phyloP scores from a whole-genome alignment of 2,329 filamentous ascomycete species.

The Onygena corvina region DNA sequence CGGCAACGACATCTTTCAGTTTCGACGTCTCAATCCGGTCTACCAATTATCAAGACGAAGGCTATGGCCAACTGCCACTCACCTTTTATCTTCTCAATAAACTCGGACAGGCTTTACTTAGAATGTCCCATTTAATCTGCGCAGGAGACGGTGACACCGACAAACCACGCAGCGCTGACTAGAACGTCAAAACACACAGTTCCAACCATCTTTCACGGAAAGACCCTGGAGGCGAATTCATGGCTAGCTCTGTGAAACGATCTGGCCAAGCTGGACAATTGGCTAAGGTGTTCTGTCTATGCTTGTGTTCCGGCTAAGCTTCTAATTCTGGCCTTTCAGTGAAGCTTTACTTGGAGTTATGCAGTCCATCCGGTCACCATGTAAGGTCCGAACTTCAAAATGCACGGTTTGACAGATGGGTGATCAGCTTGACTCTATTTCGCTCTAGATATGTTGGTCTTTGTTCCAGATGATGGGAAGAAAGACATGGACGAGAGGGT shows the following conservation, averaged over 20 bases:
- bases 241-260: not conserved
- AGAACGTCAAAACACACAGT: conserved; percentile 1
- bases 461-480: too few species aligned
- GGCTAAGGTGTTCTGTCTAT: not conserved
- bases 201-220: not conserved
- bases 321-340: not conserved
- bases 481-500: conserved; percentile 1
- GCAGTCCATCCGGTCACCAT: too few species aligned
- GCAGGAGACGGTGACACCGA: not conserved
- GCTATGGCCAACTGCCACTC: not conserved
- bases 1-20: not conserved
- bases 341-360: too few species aligned
- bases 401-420: not conserved
- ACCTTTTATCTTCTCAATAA: not conserved
- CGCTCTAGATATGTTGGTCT: too few species aligned
- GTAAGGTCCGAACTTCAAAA: too few species aligned
- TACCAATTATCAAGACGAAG: not conserved
- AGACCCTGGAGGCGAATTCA: not conserved
- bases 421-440: not conserved
- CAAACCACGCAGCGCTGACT: not conserved
- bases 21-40: not conserved
- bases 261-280: not conserved
- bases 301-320: not conserved
- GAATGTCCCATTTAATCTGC: not conserved
- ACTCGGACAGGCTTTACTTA: not conserved